Evolutionary conservation across 2,329 filamentous ascomycete genomes (phyloP), one percentile per base, ranked within the genome.

Genomic region (Colletotrichum sp.): DNA sequence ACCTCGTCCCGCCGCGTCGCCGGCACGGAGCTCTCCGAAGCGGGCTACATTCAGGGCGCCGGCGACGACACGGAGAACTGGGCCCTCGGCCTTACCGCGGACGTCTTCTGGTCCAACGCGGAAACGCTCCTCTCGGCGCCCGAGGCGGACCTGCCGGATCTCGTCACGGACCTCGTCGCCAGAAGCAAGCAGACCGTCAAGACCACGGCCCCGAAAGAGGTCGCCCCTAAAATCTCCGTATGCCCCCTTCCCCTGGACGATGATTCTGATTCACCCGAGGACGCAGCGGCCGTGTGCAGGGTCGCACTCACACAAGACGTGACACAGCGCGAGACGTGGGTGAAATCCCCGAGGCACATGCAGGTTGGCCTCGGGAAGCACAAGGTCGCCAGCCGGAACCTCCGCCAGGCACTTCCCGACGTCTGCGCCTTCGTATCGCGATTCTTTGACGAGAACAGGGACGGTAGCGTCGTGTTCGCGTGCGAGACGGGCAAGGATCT

Each of bases 1-100:
- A 98, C 96, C 1, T 94, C 95, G 15, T 98, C 95, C 2, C 90
- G 93, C 36, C 90, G 94, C 18, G 92, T 96, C 1, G 86, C 86
- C 3, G 94, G 92, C 15, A 92, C 91, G 5, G 95, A 96, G 82
- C 88, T 91, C 79, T 91, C 91, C 32, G 92, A 94, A 77, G 78
- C 68, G 9, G 77, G 77, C 34, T 99, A 99, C 82, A 94, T 99
- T 75, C 97, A 99, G 85, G 97, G 97, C 67, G 96, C 96, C 1
- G 97, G 94, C 3, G 97, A 99, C 84, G 97, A 99, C 83, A 95
- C 94, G 15, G 97, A 99, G 87, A 95, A 95, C 79, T 99, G 97
- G 97, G 94, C 96, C 2, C 87, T 91, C 69, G 95, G 95, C 0
- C 89, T 99, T 18, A 97, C 95, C 1, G 92, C 96, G 0, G 83